These are phyloP conservation scores for Cercospora canescens DNA, from an alignment of 2,329 filamentous ascomycete species.

Conservation along the genomic window DNA sequence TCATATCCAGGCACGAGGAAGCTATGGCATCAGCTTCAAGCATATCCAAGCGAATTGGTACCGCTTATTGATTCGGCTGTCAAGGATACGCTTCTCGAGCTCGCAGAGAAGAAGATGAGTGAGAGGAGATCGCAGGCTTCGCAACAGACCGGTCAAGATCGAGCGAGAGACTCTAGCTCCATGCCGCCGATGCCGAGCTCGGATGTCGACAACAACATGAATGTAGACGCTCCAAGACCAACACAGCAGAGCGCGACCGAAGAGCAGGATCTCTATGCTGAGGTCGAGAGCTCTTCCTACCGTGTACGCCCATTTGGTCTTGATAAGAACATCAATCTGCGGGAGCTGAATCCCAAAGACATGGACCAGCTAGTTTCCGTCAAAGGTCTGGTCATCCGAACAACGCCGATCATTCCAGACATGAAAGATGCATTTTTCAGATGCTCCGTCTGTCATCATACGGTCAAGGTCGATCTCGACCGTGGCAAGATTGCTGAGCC, in stretches of 20 bases:
- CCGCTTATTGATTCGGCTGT: conserved; percentile 94
- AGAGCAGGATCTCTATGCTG: conserved; percentile 69
- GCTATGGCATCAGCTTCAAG: conserved; percentile 91
- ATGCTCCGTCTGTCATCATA: conserved; percentile 90
- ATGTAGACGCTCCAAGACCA: conserved; percentile 35
- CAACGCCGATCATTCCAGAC: conserved; percentile 94
- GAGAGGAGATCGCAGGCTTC: conserved; percentile 51
- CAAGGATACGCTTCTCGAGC: conserved; percentile 89
- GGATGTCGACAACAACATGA: conserved; percentile 55
- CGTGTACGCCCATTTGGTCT: conserved; percentile 88
- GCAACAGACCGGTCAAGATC: conserved; percentile 29
- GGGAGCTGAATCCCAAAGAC: conserved; percentile 90
- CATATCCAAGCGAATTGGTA: conserved; percentile 94
- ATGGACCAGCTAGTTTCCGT: conserved; percentile 96
- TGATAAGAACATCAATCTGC: conserved; percentile 83
- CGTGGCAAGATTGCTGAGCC: conserved; percentile 95
- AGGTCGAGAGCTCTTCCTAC: conserved; percentile 77
- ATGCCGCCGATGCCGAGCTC: conserved; percentile 78
- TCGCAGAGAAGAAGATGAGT: conserved; percentile 78
- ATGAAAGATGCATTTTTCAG: conserved; percentile 99
- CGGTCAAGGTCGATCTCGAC: conserved; percentile 86
- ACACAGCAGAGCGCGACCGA: conserved; percentile 38
- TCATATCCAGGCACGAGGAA: conserved; percentile 90
- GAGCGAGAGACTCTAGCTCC: conserved; percentile 60
- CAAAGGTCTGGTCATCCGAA: conserved; percentile 93